phyloP scores from a whole-genome alignment of 495 filamentous ascomycete genomes.

The Aspergillus steynii region DNA sequence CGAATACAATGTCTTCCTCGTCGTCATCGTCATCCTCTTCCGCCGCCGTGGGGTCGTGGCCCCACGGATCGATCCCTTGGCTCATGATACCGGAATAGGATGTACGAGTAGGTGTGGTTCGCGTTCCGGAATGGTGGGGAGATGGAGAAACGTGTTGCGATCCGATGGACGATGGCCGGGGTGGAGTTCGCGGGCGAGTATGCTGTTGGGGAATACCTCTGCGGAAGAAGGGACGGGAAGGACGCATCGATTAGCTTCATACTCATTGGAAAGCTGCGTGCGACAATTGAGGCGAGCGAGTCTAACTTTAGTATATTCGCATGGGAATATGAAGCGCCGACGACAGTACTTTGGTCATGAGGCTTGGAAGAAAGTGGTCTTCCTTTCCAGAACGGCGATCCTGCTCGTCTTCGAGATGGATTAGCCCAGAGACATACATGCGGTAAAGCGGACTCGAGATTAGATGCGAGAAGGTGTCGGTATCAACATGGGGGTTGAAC shows the following conservation, averaged over 20 bases:
- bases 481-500: slow-evolving; percentile 21
- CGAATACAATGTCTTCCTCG: slow-evolving; percentile 69
- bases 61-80: slow-evolving; percentile 76
- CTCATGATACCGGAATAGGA: slow-evolving; percentile 76
- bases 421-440: slow-evolving; percentile 25
- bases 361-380: slow-evolving; percentile 48
- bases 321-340: slow-evolving; percentile 95
- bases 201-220: slow-evolving; percentile 56
- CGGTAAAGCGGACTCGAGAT: background rate
- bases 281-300: background rate
- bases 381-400: slow-evolving; percentile 89
- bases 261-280: slow-evolving; percentile 67
- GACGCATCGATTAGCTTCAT: background rate
- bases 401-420: slow-evolving; percentile 55
- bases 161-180: slow-evolving; percentile 44
- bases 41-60: slow-evolving; percentile 52
- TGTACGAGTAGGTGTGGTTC: slow-evolving; percentile 61
- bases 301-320: slow-evolving; percentile 56
- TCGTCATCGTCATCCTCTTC: slow-evolving; percentile 45
- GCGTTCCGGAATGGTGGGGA: slow-evolving; percentile 51
- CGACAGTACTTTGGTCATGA: slow-evolving; percentile 73
- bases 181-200: slow-evolving; percentile 63
- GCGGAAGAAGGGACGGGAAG: background rate
- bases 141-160: slow-evolving; percentile 51
- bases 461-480: background rate